These are phyloP conservation scores for Aspergillus steynii DNA, from an alignment of 495 filamentous ascomycete genomes.

Conservation along the genomic window DNA sequence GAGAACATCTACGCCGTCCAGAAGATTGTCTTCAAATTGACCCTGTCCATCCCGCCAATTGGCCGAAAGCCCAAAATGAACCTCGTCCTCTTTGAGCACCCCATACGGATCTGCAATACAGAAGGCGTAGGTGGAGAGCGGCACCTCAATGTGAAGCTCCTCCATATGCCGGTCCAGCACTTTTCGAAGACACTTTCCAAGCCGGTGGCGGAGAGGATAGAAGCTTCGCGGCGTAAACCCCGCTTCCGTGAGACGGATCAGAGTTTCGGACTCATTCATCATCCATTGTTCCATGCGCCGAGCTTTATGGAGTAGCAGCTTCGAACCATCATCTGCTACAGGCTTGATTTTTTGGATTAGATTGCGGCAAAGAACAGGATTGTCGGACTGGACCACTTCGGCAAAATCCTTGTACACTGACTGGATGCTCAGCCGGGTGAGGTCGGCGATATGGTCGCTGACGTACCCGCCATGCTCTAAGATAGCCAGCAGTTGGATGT, in stretches of 20 bases:
- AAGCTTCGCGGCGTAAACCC: slow-evolving; percentile 66
- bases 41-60: slow-evolving; percentile 57
- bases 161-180: slow-evolving; percentile 57
- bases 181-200: slow-evolving; percentile 53
- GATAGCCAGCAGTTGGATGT: slow-evolving; percentile 77
- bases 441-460: slow-evolving; percentile 54
- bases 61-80: slow-evolving; percentile 78
- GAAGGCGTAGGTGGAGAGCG: slow-evolving; percentile 72
- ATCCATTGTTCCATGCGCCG: slow-evolving; percentile 40
- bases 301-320: slow-evolving; percentile 20
- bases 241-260: slow-evolving; percentile 46
- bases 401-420: slow-evolving; percentile 50
- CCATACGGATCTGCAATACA: slow-evolving; percentile 81
- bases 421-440: slow-evolving; percentile 61
- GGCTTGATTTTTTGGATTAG: slow-evolving; percentile 42
- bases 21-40: slow-evolving; percentile 57
- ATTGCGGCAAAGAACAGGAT: slow-evolving; percentile 35
- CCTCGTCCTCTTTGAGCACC: slow-evolving; percentile 69
- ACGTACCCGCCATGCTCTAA: slow-evolving; percentile 65
- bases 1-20: slow-evolving; percentile 73
- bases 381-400: slow-evolving; percentile 52
- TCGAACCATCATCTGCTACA: slow-evolving; percentile 21
- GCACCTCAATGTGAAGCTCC: slow-evolving; percentile 69
- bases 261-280: slow-evolving; percentile 31
- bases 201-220: slow-evolving; percentile 56